These are phyloP conservation scores for Bertia moriformis DNA, from an alignment of 2,329 filamentous ascomycete genomes.

Conservation along the genomic window DNA sequence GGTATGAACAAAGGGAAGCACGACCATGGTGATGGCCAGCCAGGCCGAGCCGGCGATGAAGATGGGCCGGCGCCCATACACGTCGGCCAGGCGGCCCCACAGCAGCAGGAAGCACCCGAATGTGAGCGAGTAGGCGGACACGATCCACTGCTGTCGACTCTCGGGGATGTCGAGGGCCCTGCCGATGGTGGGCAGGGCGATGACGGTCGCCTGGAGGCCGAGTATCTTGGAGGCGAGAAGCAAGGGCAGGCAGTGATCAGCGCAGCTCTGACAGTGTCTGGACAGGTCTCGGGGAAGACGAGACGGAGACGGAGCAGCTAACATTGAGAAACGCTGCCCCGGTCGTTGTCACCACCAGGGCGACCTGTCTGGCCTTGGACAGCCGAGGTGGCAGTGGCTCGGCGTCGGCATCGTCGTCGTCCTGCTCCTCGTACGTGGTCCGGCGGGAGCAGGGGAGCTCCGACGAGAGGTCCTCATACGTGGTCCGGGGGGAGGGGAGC, in stretches of 20 bases:
- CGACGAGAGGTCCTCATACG: too few relatives aligned
- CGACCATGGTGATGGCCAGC: slow-evolving; percentile 40
- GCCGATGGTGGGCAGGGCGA: slow-evolving; percentile 48
- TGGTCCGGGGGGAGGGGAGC: too few relatives aligned
- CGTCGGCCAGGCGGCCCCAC: slow-evolving; percentile 53
- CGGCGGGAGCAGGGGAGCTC: too few relatives aligned
- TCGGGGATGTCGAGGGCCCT: slow-evolving; percentile 38
- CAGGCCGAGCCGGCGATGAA: slow-evolving; percentile 51
- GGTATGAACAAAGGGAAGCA: slow-evolving; percentile 48
- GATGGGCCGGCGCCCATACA: slow-evolving; percentile 50
- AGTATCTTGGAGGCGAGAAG: slow-evolving; percentile 25
- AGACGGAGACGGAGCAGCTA: slow-evolving; percentile 1
- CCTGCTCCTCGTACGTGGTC: too few relatives aligned
- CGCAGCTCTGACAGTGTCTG: neutral
- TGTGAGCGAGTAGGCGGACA: slow-evolving; percentile 49
- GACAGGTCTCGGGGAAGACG: neutral
- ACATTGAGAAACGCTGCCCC: slow-evolving; percentile 11
- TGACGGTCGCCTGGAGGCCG: slow-evolving; percentile 42
- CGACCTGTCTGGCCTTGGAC: too few relatives aligned
- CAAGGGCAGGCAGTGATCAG: neutral
- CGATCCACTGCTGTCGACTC: slow-evolving; percentile 47
- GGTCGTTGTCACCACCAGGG: slow-evolving; percentile 9
- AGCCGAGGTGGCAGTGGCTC: too few relatives aligned
- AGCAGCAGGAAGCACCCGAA: slow-evolving; percentile 56
- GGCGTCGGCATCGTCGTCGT: too few relatives aligned